Conservation (phyloP, 139 green algal genomes). For the Auxenochlorella protothecoides region DNA sequence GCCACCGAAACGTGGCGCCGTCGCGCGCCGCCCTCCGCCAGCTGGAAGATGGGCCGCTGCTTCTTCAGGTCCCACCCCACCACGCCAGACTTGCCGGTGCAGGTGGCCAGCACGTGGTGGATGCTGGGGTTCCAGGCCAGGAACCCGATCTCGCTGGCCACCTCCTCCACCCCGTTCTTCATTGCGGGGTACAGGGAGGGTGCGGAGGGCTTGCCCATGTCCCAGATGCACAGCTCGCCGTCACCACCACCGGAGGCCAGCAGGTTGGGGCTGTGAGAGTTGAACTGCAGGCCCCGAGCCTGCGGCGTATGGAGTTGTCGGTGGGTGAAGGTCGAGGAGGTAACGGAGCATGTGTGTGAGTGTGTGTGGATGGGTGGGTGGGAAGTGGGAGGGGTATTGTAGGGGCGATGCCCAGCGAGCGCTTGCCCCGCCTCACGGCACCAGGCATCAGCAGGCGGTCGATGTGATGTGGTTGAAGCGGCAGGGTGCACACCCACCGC, state of each 20-base stretch:
- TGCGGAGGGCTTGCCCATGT: slow-evolving; percentile 67
- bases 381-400: not conserved
- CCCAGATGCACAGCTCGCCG: slow-evolving; percentile 93
- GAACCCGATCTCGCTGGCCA: slow-evolving; percentile 62
- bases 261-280: slow-evolving; percentile 79
- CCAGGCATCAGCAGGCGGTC: too few species aligned
- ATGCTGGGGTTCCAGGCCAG: slow-evolving; percentile 93
- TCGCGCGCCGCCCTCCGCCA: slow-evolving; percentile 52
- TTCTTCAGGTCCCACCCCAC: slow-evolving; percentile 95
- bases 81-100: slow-evolving; percentile 37
- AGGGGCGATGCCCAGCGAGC: not conserved
- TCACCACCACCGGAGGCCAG: slow-evolving; percentile 83
- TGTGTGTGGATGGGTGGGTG: not conserved
- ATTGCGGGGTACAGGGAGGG: slow-evolving; percentile 58
- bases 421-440: too few species aligned
- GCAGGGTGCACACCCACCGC: too few species aligned
- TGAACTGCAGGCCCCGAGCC: slow-evolving; percentile 80
- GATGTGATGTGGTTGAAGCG: too few species aligned
- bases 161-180: slow-evolving; percentile 15
- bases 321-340: not conserved
- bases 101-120: slow-evolving; percentile 89
- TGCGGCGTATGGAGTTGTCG: too few species aligned
- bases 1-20: slow-evolving; percentile 33
- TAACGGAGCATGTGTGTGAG: not conserved
- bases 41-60: slow-evolving; percentile 79